Base-by-base conservation (phyloP, 805 yeast species). In the Candida palmyrensis region DNA sequence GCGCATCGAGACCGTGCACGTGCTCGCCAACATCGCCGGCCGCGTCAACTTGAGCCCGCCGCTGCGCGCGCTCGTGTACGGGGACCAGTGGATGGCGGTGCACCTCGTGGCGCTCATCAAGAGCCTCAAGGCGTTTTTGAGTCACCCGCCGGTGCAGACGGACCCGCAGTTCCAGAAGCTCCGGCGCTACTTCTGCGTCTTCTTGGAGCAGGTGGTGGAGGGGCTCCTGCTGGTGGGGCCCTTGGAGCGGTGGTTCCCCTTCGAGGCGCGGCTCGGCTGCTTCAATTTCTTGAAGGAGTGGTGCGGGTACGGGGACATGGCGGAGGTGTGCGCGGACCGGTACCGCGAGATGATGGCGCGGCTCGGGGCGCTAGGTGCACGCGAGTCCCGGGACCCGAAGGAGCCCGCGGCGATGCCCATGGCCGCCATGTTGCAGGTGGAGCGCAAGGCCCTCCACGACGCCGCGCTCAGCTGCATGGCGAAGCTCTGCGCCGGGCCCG, bases 401-500 rank as follows among this genome's bases (percentile, higher is more conserved):
- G 41, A 41, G 4, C 44, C 49, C 47, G 56, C 52, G 3, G 69
- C 85, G 0, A 61, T 86, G 6, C 73, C 75, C 16, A 61, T 86
- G 6, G 73, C 75, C 16, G 87, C 95, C 1, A 74, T 89, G 2
- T 64, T 90, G 32, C 97, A 89, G 50, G 70, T 89, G 25, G 95
- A 87, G 48, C 75, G 75, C 43, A 73, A 79, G 29, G 76, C 79
- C 20, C 55, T 87, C 4, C 87, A 86, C 42, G 60, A 71, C 14
- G 70, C 94, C 1, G 76, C 94, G 0, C 66, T 87, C 30, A 82
- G 86, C 39, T 78, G 95, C 25, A 85, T 92, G 95, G 85, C 95
- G 0, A 70, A 81, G 0, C 60, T 92, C 18, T 78, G 94, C 44
- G 68, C 79, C 2, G 92, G 94, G n/a, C 75, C 81, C 2, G 73